A percentile compares a stretch with the other conserved stretches of the same genome.
Evolutionary conservation across 192 early-diverging fungal genomes (phyloP).

Genomic region (Dissophora ornata): DNA sequence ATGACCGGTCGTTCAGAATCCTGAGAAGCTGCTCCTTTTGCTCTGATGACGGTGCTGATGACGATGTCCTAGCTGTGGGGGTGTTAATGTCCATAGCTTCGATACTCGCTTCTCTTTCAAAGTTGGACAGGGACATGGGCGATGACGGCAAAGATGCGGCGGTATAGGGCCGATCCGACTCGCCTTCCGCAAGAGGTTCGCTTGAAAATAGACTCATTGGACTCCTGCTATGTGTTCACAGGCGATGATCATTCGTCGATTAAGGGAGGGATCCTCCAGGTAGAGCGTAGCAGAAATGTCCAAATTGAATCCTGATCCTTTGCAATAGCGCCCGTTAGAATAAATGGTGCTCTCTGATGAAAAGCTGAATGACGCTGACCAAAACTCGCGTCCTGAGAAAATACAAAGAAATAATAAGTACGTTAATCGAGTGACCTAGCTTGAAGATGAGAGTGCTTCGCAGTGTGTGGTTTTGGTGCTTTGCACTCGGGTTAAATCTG

Average conservation of each 20-base stretch:
- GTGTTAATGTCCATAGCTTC: background rate
- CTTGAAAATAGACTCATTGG: slow-evolving; percentile 55
- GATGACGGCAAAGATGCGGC: slow-evolving; percentile 15
- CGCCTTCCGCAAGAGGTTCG: slow-evolving; percentile 35
- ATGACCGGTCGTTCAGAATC: slow-evolving; percentile 32
- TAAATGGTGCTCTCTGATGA: background rate
- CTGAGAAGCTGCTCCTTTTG: slow-evolving; percentile 32
- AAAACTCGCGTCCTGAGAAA: slow-evolving; percentile 4
- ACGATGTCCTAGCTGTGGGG: background rate
- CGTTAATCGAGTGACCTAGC: background rate
- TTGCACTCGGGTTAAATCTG: no score
- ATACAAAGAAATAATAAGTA: background rate
- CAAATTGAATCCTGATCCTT: background rate
- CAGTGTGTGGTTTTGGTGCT: no score
- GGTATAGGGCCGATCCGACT: slow-evolving; percentile 13
- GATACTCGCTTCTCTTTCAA: background rate
- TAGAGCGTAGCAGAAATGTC: background rate
- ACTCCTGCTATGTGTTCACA: slow-evolving; percentile 6
- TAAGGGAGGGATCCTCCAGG: background rate
- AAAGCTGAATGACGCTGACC: background rate
- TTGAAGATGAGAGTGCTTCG: background rate
- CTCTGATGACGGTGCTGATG: slow-evolving; percentile 18
- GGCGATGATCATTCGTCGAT: slow-evolving; percentile 25
- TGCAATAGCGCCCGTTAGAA: background rate
- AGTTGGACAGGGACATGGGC: slow-evolving; percentile 34